Percentiles rank a stretch among this genome's conserved stretches.
These are phyloP conservation scores for Cladophialophora psammophila DNA, from an alignment of 2,329 filamentous ascomycete genomes.

Conservation along the genomic window DNA sequence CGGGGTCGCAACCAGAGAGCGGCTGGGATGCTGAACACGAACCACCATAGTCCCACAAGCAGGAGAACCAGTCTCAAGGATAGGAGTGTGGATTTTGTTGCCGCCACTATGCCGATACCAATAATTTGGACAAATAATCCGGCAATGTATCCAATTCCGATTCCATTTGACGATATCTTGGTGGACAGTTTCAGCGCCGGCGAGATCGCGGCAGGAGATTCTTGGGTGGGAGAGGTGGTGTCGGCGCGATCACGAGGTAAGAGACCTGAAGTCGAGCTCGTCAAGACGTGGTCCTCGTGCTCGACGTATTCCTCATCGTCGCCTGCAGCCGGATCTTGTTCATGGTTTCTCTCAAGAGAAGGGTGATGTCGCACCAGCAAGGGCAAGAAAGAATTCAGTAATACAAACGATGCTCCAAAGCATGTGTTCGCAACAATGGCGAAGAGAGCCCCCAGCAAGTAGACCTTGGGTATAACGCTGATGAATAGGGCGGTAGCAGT, in stretches of 20 bases:
- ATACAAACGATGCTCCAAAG: constrained; percentile 92
- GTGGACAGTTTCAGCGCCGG: constrained; percentile 82
- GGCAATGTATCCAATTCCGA: constrained; percentile 91
- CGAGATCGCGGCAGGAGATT: constrained; percentile 53
- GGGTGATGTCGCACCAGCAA: constrained; percentile 88
- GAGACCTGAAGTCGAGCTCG: constrained; percentile 37
- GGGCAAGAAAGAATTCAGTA: constrained; percentile 93
- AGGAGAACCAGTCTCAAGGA: constrained; percentile 87
- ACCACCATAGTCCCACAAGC: constrained; percentile 90
- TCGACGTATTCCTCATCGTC: constrained; percentile 26
- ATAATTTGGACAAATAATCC: constrained; percentile 83
- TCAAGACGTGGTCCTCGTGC: constrained; percentile 24
- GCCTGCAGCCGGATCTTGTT: constrained; percentile 16
- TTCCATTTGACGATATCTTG: constrained; percentile 87
- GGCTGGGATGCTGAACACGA: constrained; percentile 85
- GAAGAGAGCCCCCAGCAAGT: constrained; percentile 80
- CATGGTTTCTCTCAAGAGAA: constrained; percentile 44
- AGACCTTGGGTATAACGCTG: constrained; percentile 75
- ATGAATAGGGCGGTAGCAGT: constrained; percentile 88
- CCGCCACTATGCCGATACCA: constrained; percentile 77
- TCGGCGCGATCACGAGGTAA: constrained; percentile 43
- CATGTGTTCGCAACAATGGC: constrained; percentile 92
- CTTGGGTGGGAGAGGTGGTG: constrained; percentile 26
- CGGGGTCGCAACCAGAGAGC: constrained; percentile 86
- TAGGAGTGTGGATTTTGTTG: constrained; percentile 78